Base-by-base conservation (phyloP, 176 grass and related monocot genomes). In the Musa beccarii region DNA sequence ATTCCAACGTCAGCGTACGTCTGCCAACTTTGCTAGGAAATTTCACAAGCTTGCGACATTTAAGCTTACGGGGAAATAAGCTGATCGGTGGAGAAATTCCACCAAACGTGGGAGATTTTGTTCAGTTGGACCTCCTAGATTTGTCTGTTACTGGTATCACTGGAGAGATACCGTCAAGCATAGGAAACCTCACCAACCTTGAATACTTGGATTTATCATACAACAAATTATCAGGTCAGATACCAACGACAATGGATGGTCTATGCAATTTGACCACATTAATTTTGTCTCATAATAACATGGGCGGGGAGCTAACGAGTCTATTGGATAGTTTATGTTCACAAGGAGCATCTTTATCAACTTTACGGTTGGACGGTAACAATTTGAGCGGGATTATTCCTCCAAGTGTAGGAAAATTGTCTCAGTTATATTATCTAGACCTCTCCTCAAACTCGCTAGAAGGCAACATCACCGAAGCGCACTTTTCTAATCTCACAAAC, bases 301-400 rank as follows among this genome's bases (percentile, higher is more conserved):
- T 69, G 9, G 28, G 8, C n/a, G 67, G 34, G 10, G 29, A 43
- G 15, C 13, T 69, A n/a, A 22, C 5, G 20, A 6, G 8, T 59
- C 1, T 20, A 16, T 19, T 59, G 0, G 0, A 59, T n/a, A 2
- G 56, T n/a, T 14, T 9, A 2, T 28, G 28, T 15, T 10, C 1
- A 49, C 2, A 11, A 2, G 8, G 10, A 2, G 8, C 20, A 22
- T 34, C 15, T 69, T 5, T 69, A 9, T 2, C 3, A 2, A 2
- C 14, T 1, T 9, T 69, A 11, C n/a, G n/a, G 1, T 0, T 69
- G 8, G 1, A 23, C 1, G 8, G 0, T 25, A 84, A 78, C 70
- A 50, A 49, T 66, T 78, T 84, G 65, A 84, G 53, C 11, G 57
- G 66, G 16, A 69, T 22, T 23, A 66, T 84, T 21, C 76, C 82